Evolutionary conservation across 345 rosid species (phyloP).

Genomic region (Excoecaria agallocha): DNA sequence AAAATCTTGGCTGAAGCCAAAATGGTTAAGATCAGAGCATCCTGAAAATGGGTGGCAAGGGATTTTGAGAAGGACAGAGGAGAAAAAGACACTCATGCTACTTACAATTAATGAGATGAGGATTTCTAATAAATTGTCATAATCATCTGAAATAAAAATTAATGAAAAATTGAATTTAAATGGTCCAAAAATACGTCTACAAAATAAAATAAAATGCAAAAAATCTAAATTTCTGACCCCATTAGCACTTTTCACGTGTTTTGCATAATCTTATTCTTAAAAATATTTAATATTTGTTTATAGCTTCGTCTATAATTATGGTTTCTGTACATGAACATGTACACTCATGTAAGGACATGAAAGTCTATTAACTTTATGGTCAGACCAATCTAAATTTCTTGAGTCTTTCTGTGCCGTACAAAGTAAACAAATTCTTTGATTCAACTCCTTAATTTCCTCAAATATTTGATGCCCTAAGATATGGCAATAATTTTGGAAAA

Average conservation of each 20-base stretch:
- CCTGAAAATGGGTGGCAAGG: background rate
- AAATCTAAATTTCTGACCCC: conserved; percentile 12
- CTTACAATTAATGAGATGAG: too few species aligned
- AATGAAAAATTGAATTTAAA: background rate
- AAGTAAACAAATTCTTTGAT: background rate
- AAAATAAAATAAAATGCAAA: background rate
- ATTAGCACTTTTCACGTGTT: conserved; percentile 41
- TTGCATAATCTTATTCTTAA: background rate
- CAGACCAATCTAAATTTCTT: background rate
- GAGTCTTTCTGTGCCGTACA: background rate
- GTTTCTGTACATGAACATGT: too few species aligned
- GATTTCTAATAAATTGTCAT: background rate
- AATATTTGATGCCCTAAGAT: background rate
- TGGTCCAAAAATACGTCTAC: background rate
- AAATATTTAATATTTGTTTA: too few species aligned
- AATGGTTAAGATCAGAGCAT: background rate
- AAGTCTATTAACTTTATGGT: background rate
- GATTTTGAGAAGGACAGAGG: background rate
- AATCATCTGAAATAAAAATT: background rate
- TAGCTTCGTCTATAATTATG: too few species aligned
- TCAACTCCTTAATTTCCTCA: background rate
- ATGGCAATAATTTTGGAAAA: too few species aligned
- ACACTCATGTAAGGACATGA: background rate
- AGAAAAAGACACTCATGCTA: background rate
- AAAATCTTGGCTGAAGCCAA: background rate